Conservation (phyloP, 2,329 filamentous ascomycete genomes). For the Cytospora chrysosperma region DNA sequence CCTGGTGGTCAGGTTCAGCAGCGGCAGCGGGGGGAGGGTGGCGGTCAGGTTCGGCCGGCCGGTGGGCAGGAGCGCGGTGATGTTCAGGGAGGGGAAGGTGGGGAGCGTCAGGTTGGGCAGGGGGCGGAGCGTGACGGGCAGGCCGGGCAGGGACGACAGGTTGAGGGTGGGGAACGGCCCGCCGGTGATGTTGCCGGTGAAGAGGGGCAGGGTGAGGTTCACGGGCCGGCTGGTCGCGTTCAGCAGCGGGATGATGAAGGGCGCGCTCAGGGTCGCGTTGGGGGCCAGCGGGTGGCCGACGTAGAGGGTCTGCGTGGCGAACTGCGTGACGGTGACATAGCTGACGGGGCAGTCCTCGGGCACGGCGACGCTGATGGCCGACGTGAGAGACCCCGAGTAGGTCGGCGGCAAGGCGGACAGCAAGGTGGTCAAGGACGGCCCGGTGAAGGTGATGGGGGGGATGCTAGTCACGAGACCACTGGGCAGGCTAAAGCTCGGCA, state of each 20-base stretch:
- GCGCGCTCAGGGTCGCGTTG: background rate
- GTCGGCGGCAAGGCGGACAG: background rate
- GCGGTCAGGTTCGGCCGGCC: background rate
- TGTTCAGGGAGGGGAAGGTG: background rate
- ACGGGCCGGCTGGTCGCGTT: background rate
- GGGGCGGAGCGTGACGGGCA: too few relatives aligned
- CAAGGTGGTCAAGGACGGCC: background rate
- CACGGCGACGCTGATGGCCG: background rate
- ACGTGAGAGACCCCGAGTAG: background rate
- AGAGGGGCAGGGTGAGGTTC: background rate
- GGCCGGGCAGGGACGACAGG: background rate
- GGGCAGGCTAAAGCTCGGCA: background rate
- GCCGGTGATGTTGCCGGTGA: background rate
- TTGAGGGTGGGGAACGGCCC: background rate
- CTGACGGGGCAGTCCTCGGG: background rate
- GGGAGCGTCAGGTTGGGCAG: background rate
- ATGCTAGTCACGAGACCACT: background rate
- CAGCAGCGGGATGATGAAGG: background rate
- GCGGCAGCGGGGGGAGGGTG: background rate
- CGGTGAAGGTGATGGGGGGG: background rate
- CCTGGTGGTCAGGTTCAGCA: background rate
- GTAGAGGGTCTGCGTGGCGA: background rate
- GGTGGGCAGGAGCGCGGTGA: background rate
- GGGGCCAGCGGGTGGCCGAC: background rate
- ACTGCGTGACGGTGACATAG: background rate